phyloP scores from a whole-genome alignment of 2,329 filamentous ascomycete species.

The Hawksworthiomyces lignivorus region DNA sequence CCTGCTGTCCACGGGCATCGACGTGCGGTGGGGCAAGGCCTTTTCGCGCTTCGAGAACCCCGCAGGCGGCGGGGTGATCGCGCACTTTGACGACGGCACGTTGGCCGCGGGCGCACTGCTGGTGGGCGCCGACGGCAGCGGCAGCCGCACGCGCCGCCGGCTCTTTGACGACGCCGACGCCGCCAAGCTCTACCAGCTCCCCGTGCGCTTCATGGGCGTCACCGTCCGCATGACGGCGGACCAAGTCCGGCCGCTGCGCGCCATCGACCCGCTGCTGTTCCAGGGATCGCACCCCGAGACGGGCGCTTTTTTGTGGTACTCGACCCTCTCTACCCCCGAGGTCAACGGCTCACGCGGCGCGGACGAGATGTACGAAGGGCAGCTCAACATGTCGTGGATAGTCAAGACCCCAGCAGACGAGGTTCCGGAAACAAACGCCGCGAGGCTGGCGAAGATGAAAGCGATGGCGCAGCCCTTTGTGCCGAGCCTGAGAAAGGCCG shows the following conservation, averaged over 20 bases:
- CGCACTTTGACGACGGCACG: conserved; percentile 26
- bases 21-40: conserved; percentile 26
- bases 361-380: no score
- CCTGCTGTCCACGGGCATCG: conserved; percentile 22
- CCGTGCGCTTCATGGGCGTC: conserved; percentile 30
- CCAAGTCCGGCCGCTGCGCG: conserved; percentile 31
- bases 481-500: no score
- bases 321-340: no score
- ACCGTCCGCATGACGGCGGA: conserved; percentile 29
- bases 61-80: conserved; percentile 19
- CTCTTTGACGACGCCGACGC: conserved; percentile 23
- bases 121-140: conserved; percentile 33
- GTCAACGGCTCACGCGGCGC: no score
- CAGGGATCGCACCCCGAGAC: conserved; percentile 45
- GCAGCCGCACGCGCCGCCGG: conserved; percentile 27
- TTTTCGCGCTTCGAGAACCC: conserved; percentile 20
- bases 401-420: no score
- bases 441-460: no score
- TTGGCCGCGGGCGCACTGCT: conserved; percentile 25
- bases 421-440: no score
- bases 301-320: conserved; percentile 43
- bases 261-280: conserved; percentile 46
- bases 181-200: conserved; percentile 25
- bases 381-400: no score
- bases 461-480: no score